Conservation (phyloP, 768 basidiomycete species). For the Hygrocybe coccinea region DNA sequence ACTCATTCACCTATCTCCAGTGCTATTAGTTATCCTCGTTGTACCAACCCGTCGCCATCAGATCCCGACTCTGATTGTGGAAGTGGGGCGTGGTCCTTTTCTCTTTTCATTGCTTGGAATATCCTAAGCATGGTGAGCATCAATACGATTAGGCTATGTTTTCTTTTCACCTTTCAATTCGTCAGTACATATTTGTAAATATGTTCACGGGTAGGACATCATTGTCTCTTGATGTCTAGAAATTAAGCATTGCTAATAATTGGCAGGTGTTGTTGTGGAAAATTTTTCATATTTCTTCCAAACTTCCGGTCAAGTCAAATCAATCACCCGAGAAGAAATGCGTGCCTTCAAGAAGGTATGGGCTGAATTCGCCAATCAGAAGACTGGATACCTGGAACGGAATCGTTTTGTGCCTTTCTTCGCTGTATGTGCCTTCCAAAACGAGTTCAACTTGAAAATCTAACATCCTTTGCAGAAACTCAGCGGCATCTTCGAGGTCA, state of each 20-base stretch:
- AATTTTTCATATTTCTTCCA: constrained; percentile 96
- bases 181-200: constrained; percentile 90
- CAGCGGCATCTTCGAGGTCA: constrained; percentile 81
- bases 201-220: constrained; percentile 75
- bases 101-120: constrained; percentile 92
- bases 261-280: constrained; percentile 81
- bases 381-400: constrained; percentile 74
- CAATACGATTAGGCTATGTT: neutral
- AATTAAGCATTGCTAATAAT: constrained; percentile 7
- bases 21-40: constrained; percentile 70
- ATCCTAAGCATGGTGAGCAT: constrained; percentile 80
- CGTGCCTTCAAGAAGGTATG: constrained; percentile 92
- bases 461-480: constrained; percentile 51
- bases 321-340: constrained; percentile 87
- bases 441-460: neutral
- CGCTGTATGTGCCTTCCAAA: constrained; percentile 48
- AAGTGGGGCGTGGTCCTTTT: constrained; percentile 74
- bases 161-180: constrained; percentile 1
- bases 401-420: constrained; percentile 74
- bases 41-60: constrained; percentile 50
- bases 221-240: neutral
- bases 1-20: constrained; percentile 37
- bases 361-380: constrained; percentile 75
- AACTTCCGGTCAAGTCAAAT: constrained; percentile 71
- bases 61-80: constrained; percentile 81